Evolutionary conservation across 129 eudicot species (phyloP), one percentile per base, ranked within the genome.

Genomic region (Logfia minima): DNA sequence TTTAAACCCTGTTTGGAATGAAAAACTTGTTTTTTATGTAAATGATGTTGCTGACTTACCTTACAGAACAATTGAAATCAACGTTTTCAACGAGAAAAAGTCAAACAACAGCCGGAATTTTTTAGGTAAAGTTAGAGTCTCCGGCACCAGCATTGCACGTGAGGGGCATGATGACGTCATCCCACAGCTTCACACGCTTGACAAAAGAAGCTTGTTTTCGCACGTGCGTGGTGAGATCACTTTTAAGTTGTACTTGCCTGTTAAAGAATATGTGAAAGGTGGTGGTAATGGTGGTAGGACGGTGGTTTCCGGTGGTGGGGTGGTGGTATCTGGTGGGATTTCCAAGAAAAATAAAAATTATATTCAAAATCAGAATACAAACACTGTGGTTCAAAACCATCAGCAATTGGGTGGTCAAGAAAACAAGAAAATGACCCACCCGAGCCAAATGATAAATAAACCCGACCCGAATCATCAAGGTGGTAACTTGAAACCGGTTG

Each of bases 1-100:
- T 71, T 81, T 94, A 0, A 91, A 91, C 84, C 99, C 99, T 68
- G 75, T 85, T 14, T 94, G 99, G 99, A 94, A 94, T 68, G 90
- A 94, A 70, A 94, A 89, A 86, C 93, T 94, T 23, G 92, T 94
- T 7, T 94, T 94, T 61, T 84, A 86, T 72, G 92, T 91, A 4
- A 87, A 83, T 83, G 86, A 91, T 77, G 90, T 84, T 74, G 92
- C 88, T 2, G 99, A 94, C 78, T 80, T 94, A 1, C 97, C 96
- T 52, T 91, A 91, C 86, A 77, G 96, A 35, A 91, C 96, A n/a
- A 72, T 94, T 0, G 97, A 94, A 41, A 87, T 86, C 77, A 91
- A 87, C 61, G 92, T 94, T 4, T 94, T 87, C 58, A 94, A 94
- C 77, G 99, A 89, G 84, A 87, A 83, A 48, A 80, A 90, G 71